These are phyloP conservation scores for Melaleuca quinquenervia DNA, from an alignment of 345 rosid species.

Conservation along the genomic window DNA sequence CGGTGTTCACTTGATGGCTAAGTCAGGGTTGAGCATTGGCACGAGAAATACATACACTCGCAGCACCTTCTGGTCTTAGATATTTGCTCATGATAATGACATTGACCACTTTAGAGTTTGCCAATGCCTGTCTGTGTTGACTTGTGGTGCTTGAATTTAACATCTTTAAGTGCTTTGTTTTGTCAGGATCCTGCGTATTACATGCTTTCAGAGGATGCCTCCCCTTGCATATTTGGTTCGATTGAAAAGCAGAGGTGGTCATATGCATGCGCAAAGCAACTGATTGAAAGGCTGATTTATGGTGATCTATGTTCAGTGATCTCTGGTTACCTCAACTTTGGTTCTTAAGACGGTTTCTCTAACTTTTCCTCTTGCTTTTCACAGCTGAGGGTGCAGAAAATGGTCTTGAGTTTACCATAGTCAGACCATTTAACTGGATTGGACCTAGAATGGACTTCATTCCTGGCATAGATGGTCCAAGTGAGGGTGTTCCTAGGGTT, in stretches of 20 bases:
- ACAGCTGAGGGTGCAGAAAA: constrained; percentile 99
- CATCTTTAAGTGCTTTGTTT: not conserved
- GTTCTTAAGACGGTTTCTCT: not conserved
- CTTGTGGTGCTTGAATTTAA: not conserved
- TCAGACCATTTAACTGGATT: constrained; percentile 99
- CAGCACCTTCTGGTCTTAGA: not conserved
- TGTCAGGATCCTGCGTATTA: constrained; percentile 83
- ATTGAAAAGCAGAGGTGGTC: constrained; percentile 99
- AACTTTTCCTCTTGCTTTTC: not conserved
- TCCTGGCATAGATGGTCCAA: constrained; percentile 97
- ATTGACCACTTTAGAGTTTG: not conserved
- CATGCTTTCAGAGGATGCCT: constrained; percentile 74
- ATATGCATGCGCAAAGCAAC: constrained; percentile 94
- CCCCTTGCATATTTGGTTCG: constrained; percentile 97
- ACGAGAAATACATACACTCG: not conserved
- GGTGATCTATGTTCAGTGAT: constrained; percentile 27
- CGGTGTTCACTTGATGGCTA: not conserved
- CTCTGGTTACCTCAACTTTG: constrained; percentile 1
- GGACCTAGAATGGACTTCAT: constrained; percentile 99
- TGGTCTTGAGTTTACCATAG: constrained; percentile 87
- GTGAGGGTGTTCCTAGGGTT: constrained; percentile 98
- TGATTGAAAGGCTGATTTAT: constrained; percentile 91
- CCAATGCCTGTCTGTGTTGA: not conserved
- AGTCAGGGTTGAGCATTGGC: not conserved
- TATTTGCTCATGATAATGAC: not conserved